Base-by-base conservation (phyloP, 805 yeast genomes). In the Candida yuanshanica region DNA sequence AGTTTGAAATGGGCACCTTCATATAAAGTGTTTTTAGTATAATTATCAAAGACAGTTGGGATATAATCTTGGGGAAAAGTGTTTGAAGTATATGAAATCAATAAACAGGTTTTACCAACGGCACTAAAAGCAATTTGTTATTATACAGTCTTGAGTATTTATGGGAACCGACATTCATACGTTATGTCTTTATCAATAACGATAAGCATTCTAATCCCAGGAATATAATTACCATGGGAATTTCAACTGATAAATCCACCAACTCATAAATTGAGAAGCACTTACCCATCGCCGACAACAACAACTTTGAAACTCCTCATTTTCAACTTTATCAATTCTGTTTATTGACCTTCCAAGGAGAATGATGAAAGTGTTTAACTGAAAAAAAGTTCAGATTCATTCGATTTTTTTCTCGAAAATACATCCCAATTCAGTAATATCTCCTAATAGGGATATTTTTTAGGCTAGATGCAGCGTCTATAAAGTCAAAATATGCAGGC, bases 31-130 rank as follows among this genome's bases (percentile, higher is more conserved):
- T 83, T 82, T 14, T 95, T 91, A 3, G 95, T 77, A 61, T 89
- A 89, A 63, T 89, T 88, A 60, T 89, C 96, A 56, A 89, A 89
- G 5, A 89, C 96, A 0, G 97, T 89, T 37, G 97, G 97, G 44
- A 89, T 83, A 62, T 89, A 89, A 56, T 89, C 96, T 52, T 84
- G 86, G 6, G 96, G 96, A 63, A 89, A 89, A 24, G 95, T 85
- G 60, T 88, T 89, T 39, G 95, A 86, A 22, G 96, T 89, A 65
- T 89, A 89, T 20, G 91, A 80, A 48, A 89, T 88, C 47, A 89
- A 74, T 43, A 88, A 70, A 58, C 95, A 88, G 4, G 96, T 89
- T 60, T 88, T 89, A 65, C 97, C 97, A 35, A 89, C 96, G 41
- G 95, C 95, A 64, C 82, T 68, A 35, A n/a, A 26, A 22, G 10